Conservation (phyloP, 805 yeast species). For the Vanderwaltozyma polyspora region DNA sequence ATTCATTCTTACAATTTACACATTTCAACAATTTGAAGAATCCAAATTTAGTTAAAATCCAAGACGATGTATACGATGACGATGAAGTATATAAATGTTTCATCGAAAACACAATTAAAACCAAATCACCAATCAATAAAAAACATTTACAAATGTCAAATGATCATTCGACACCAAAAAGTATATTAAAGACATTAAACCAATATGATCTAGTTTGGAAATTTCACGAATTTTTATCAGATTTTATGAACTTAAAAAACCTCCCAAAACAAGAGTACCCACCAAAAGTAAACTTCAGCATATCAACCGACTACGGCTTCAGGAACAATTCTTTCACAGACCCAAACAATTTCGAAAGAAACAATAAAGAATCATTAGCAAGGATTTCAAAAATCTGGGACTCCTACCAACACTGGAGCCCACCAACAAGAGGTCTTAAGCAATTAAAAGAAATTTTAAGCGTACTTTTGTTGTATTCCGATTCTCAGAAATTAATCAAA, state of each 20-base stretch:
- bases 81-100: conserved; percentile 18
- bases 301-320: conserved; percentile 8
- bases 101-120: conserved; percentile 17
- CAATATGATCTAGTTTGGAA: conserved; percentile 35
- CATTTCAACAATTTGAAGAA: conserved; percentile 14
- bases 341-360: conserved; percentile 9
- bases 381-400: conserved; percentile 21
- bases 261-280: conserved; percentile 17
- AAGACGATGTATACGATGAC: conserved; percentile 21
- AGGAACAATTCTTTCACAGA: conserved; percentile 7
- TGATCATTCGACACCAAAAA: conserved; percentile 15
- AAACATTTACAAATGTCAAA: conserved; percentile 11
- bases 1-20: conserved; percentile 17
- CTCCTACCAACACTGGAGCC: conserved; percentile 23
- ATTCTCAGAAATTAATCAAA: conserved; percentile 13
- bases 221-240: conserved; percentile 30
- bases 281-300: conserved; percentile 8
- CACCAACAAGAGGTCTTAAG: conserved; percentile 25
- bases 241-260: conserved; percentile 25
- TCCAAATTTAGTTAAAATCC: conserved; percentile 15
- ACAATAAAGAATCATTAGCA: conserved; percentile 14
- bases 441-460: conserved; percentile 22
- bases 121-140: conserved; percentile 15
- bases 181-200: conserved; percentile 23
- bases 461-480: conserved; percentile 20